These are phyloP conservation scores for Coniella lustricola DNA, from an alignment of 2,329 filamentous ascomycete species.

Conservation along the genomic window DNA sequence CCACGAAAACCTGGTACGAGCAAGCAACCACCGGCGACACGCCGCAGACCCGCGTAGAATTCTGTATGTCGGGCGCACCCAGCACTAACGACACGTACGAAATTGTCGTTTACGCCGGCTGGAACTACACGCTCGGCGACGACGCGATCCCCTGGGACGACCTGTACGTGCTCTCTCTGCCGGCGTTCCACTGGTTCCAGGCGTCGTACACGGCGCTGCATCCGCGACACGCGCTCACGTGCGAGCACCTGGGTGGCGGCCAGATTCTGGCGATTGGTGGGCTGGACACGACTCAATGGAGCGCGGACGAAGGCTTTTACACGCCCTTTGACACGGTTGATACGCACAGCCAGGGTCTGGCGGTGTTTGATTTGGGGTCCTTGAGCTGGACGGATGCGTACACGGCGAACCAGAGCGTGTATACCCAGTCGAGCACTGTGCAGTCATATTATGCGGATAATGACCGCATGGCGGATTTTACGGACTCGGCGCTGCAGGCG, in stretches of 20 bases:
- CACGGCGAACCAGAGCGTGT: conserved; percentile 5
- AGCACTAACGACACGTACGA: conserved; percentile 20
- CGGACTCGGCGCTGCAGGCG: not conserved
- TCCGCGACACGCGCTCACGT: conserved; percentile 20
- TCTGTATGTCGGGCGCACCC: conserved; percentile 19
- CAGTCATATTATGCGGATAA: conserved; percentile 17
- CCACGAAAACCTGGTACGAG: conserved; percentile 17
- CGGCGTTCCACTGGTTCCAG: conserved; percentile 21
- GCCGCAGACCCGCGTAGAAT: conserved; percentile 17
- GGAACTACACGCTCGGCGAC: conserved; percentile 16
- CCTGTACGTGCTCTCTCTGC: conserved; percentile 20
- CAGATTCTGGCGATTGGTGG: conserved; percentile 34
- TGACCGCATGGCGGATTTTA: conserved; percentile 10
- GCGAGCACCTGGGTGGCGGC: conserved; percentile 27
- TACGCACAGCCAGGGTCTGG: conserved; percentile 17
- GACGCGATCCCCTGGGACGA: conserved; percentile 17
- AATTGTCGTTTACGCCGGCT: conserved; percentile 21
- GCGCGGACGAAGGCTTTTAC: conserved; percentile 3
- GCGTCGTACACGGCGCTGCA: conserved; percentile 17
- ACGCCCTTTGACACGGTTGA: conserved; percentile 17
- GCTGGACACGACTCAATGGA: conserved; percentile 16
- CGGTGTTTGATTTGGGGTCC: conserved; percentile 18
- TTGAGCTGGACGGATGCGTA: conserved; percentile 15
- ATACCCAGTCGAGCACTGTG: conserved; percentile 12
- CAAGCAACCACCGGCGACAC: conserved; percentile 17